These are phyloP conservation scores for Yamadazyma endophytica DNA, from an alignment of 805 yeast species.

Conservation along the genomic window DNA sequence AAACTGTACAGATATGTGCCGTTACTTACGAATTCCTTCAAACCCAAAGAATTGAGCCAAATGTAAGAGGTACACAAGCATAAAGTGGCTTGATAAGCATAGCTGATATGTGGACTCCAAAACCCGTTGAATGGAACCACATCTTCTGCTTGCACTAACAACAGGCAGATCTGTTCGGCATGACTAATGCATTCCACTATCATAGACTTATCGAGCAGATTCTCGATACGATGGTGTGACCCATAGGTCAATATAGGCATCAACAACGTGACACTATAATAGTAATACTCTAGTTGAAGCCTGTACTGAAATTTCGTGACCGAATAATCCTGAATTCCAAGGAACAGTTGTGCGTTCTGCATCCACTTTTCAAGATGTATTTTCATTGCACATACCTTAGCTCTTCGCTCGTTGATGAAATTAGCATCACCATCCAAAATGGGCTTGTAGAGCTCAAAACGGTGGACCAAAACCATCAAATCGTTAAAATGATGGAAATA, in stretches of 20 bases:
- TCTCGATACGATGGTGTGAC: too few relatives aligned
- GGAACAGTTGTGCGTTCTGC: too few relatives aligned
- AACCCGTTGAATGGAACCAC: neutral
- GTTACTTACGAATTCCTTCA: neutral
- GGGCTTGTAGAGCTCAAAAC: too few relatives aligned
- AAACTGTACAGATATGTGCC: neutral
- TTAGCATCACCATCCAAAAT: too few relatives aligned
- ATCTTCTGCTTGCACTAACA: conserved; percentile 1
- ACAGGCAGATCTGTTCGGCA: neutral
- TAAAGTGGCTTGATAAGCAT: conserved; percentile 1
- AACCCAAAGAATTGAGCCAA: neutral
- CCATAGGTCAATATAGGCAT: neutral
- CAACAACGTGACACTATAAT: neutral
- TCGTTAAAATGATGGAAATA: too few relatives aligned
- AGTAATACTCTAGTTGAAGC: conserved; percentile 1
- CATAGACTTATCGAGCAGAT: neutral
- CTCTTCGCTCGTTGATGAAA: too few relatives aligned
- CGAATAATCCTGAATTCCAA: too few relatives aligned
- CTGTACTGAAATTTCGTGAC: neutral
- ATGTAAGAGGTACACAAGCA: conserved; percentile 1
- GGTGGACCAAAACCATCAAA: too few relatives aligned
- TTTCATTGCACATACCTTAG: too few relatives aligned
- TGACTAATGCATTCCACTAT: neutral
- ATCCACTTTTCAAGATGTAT: too few relatives aligned
- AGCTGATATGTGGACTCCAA: conserved; percentile 3